Base-by-base conservation (phyloP, 805 yeast species). In the Spathaspora girioi region DNA sequence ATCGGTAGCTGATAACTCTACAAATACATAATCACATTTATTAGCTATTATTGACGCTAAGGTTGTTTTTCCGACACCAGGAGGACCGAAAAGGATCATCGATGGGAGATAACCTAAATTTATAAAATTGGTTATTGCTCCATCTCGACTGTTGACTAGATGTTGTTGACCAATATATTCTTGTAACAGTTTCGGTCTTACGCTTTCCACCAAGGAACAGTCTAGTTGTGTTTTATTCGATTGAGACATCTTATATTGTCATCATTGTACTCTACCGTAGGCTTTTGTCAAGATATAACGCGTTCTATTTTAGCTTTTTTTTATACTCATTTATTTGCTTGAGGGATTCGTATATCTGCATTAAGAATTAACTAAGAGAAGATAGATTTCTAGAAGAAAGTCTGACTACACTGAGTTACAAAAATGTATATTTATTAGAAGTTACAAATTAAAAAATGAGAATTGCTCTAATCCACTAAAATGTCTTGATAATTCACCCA, bases 61-160 rank as follows among this genome's bases (percentile, higher is more conserved):
- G 0, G 97, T 86, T 0, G 99, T 94, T 63, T 94, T 94, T 76
- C 94, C 93, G 2, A 90, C 92, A 0, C 99, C 99, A 1, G 97
- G 96, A 0, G 96, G 96, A 0, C 99, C 99, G 88, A 94, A 87
- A 5, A 94, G 69, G 1, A 94, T 82, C 82, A 94, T 77, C 0
- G 97, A 90, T 1, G 97, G 97, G 7, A 88, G 72, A 45, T 76
- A 72, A n/a, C 86, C 81, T 67, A 78, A 69, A 38, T 78, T 75
- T 1, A 92, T 75, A 54, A 87, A 87, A 44, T 84, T 84, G 26
- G 82, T 70, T 2, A 93, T 69, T 2, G 84, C 72, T 0, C 97
- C 96, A 7, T 75, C 72, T 1, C 70, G 67, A 0, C 88, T 86
- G 43, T 62, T 54, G 4, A 93, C 73, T 2, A 94, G 68, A 67